These are phyloP conservation scores for Puccinia hordei DNA, from an alignment of 1,284 basidiomycete species.

Conservation along the genomic window DNA sequence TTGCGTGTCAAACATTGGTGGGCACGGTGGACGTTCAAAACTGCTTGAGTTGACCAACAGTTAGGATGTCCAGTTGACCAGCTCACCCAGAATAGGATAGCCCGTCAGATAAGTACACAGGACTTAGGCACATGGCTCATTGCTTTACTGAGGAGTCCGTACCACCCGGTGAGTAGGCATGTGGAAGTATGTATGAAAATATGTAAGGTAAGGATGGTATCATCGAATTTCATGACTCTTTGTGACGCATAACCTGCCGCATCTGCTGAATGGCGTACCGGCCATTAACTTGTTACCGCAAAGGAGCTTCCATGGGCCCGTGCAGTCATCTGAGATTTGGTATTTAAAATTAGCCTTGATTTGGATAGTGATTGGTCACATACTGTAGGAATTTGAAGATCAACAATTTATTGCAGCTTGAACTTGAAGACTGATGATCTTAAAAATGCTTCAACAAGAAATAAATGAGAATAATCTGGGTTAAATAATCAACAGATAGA, in stretches of 20 bases:
- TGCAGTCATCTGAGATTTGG: no score
- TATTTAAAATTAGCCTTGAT: no score
- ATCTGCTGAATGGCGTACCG: not conserved
- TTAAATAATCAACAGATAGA: no score
- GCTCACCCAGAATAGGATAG: not conserved
- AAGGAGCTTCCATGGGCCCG: no score
- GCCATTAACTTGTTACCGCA: no score
- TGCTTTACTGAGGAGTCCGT: not conserved
- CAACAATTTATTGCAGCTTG: no score
- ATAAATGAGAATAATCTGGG: no score
- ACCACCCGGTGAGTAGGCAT: not conserved
- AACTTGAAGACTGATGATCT: no score
- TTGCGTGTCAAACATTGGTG: not conserved
- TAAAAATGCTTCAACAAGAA: no score
- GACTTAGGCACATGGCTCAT: not conserved
- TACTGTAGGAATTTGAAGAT: no score
- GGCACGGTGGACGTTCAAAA: not conserved
- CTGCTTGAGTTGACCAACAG: not conserved
- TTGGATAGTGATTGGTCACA: no score
- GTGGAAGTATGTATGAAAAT: no score
- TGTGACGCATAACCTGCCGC: not conserved
- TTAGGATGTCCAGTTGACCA: not conserved
- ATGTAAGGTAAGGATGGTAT: not conserved
- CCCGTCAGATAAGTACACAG: not conserved
- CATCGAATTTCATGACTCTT: not conserved